phyloP scores from a whole-genome alignment of 192 early-diverging fungal species.

The Gryganskiella cystojenkinii region DNA sequence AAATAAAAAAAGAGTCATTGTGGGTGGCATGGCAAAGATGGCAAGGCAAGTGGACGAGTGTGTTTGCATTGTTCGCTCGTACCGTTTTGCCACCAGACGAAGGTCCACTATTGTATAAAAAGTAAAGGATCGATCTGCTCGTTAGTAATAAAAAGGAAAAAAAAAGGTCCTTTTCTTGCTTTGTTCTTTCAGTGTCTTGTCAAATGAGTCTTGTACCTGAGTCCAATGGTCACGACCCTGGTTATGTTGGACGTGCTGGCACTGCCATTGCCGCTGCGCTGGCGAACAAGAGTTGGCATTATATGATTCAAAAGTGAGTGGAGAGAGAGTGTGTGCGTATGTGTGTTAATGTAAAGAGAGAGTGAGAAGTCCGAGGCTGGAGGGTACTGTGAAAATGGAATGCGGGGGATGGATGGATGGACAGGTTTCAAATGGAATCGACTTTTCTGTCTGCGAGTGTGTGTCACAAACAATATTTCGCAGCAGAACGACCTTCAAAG shows the following conservation, averaged over 20 bases:
- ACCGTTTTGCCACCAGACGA: conserved; percentile 81
- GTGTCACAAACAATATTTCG: too few species aligned
- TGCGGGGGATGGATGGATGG: not conserved
- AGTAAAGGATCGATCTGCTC: not conserved
- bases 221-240: conserved; percentile 46
- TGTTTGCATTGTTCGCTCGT: conserved; percentile 15
- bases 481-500: too few species aligned
- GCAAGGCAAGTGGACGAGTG: not conserved
- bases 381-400: not conserved
- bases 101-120: conserved; percentile 60
- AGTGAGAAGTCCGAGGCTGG: too few species aligned
- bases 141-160: not conserved
- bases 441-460: not conserved
- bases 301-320: not conserved
- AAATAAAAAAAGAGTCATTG: not conserved
- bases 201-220: conserved; percentile 31
- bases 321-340: not conserved
- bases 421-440: not conserved
- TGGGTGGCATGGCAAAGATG: not conserved
- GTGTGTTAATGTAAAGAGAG: not conserved
- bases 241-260: not conserved
- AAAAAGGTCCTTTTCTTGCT: not conserved
- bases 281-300: not conserved
- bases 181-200: not conserved
- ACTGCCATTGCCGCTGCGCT: not conserved